phyloP scores from a whole-genome alignment of 2,329 filamentous ascomycete species.

The Alternaria arborescens region DNA sequence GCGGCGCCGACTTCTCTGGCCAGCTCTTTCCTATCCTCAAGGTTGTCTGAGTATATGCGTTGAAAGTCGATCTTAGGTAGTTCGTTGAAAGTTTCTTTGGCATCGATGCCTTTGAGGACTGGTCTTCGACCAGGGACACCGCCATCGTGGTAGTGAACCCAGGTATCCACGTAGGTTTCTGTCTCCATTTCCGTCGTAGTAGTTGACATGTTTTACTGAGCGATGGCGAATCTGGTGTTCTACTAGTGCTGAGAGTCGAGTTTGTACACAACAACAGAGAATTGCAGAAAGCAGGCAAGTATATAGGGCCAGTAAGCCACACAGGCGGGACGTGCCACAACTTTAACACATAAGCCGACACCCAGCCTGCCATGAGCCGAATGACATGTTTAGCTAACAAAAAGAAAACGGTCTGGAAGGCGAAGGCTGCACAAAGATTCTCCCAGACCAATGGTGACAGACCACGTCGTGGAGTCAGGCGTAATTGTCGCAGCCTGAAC shows the following conservation, averaged over 20 bases:
- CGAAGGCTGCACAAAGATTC: neutral
- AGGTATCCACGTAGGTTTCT: conserved; percentile 22
- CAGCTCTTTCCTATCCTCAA: conserved; percentile 37
- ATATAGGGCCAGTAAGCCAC: conserved; percentile 5
- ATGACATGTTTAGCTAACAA: neutral
- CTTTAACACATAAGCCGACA: conserved; percentile 6
- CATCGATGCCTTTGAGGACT: conserved; percentile 35
- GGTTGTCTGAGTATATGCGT: conserved; percentile 37
- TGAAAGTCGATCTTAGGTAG: conserved; percentile 44
- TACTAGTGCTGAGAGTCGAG: neutral
- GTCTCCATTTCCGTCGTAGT: conserved; percentile 18
- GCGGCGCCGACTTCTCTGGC: conserved; percentile 44
- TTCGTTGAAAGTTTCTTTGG: conserved; percentile 35
- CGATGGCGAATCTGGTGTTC: neutral
- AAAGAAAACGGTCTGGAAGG: neutral
- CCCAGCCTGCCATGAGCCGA: neutral
- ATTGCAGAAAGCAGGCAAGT: neutral
- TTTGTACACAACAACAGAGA: neutral
- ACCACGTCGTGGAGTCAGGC: conserved; percentile 13
- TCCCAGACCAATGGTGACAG: conserved; percentile 7
- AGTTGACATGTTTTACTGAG: conserved; percentile 18
- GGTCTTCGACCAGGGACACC: conserved; percentile 38
- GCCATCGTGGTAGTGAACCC: conserved; percentile 45
- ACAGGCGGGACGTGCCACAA: conserved; percentile 10
- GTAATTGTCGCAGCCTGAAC: conserved; percentile 4